Evolutionary conservation across 2,329 filamentous ascomycete species (phyloP), one percentile per base, ranked within the genome.

Genomic region (Colletotrichum truncatum): DNA sequence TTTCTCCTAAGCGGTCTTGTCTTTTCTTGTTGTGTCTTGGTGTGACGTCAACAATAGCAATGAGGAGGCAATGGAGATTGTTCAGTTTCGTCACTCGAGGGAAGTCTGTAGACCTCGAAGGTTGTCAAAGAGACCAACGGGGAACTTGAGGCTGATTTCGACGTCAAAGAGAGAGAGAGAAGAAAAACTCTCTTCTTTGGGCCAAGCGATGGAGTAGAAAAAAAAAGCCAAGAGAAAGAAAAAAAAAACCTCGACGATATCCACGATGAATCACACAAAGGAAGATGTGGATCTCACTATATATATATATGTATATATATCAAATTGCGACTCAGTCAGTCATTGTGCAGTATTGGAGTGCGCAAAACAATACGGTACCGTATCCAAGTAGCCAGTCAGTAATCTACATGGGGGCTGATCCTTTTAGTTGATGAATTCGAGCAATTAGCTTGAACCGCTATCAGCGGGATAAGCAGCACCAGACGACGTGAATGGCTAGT

Each of bases 401-500:
- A 43, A 41, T 28, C 16, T 32, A 36, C 57, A 66, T 51, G 51
- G 63, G 57, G 36, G 48, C 18, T n/a, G 26, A 64, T 66, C 45
- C 25, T 66, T 32, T 66, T 66, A 66, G 64, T 53, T 48, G 59
- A 66, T 66, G 45, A 52, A 41, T 52, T 66, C 53, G 64, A 65
- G 64, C 64, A 66, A 66, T 59, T 32, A 52, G 53, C 46, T 48
- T 21, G 23, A 32, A 18, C 34, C 26, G 52, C 60, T 66, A 66
- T 66, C 64, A 54, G 64, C 21, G 18, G 64, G 64, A 66, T 66
- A 66, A 66, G 64, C 30, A 14, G 59, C 23, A 26, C 18, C 18
- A 60, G 39, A 41, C 52, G 59, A 58, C 18, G 32, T 67, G 54
- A 66, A 67, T 66, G 61, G 65, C 65, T 56, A 38, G 61, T 49